A percentile compares a stretch with the other conserved stretches of the same genome.
Evolutionary conservation across 2,329 filamentous ascomycete species (phyloP).

Genomic region (Fusarium kyushuense): DNA sequence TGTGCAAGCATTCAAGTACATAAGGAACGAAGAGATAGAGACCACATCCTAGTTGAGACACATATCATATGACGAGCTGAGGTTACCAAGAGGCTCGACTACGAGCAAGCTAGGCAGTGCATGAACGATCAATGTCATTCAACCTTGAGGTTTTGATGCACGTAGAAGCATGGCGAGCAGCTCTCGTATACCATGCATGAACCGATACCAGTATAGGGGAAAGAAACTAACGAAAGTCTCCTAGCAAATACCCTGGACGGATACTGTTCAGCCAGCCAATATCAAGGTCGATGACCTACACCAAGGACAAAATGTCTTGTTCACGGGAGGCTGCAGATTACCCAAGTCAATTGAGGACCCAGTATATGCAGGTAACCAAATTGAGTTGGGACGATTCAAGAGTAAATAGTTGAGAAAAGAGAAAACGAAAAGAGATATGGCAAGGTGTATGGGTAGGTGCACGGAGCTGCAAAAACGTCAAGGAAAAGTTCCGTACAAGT

Average conservation of each 20-base stretch:
- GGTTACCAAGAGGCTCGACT: neutral
- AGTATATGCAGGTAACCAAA: constrained; percentile 33
- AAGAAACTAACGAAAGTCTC: neutral
- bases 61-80: neutral
- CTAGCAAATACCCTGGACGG: neutral
- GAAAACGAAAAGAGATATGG: constrained; percentile 12
- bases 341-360: constrained; percentile 15
- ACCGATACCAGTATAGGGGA: neutral
- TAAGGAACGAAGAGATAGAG: neutral
- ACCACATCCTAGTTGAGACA: neutral
- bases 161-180: neutral
- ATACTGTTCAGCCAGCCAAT: neutral
- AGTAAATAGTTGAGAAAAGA: constrained; percentile 29
- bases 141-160: neutral
- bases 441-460: neutral
- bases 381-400: neutral
- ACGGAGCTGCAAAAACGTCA: neutral
- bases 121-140: neutral
- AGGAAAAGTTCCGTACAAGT: neutral
- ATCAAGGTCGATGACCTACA: neutral
- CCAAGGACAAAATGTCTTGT: constrained; percentile 11
- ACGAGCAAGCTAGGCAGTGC: neutral
- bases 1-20: constrained; percentile 2
- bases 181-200: constrained; percentile 7
- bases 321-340: constrained; percentile 37